Evolutionary conservation across 257 asterid species (phyloP), one percentile per base, ranked within the genome.

Genomic region (Fraxinus cuspidata): DNA sequence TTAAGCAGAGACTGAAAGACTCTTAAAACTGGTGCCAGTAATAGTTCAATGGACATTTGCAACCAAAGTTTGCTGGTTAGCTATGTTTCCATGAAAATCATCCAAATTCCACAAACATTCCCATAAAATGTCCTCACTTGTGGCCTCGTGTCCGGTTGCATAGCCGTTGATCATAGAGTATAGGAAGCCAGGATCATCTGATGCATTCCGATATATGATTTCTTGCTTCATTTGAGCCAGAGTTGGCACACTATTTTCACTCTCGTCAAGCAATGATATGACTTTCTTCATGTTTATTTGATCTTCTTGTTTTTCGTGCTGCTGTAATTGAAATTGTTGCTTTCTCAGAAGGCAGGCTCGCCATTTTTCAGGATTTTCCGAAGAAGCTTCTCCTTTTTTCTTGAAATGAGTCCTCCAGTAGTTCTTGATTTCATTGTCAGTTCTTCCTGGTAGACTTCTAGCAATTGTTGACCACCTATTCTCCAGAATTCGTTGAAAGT

Each of bases 331-430:
- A 76, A 92, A 90, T 5, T 89, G 95, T 27, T 94, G 95, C 83
- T 83, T 83, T 80, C 89, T 81, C 19, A 88, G 85, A 1, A 90
- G 84, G 7, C 87, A 87, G 0, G 90, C 89, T 12, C 80, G 77
- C 8, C 86, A 27, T 42, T 89, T 89, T 56, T 88, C 91, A 0
- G 78, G 75, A 75, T 44, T 80, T 80, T 78, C 82, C 0, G 82
- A 74, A 7, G 84, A 58, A 64, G 82, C 60, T 64, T 84, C 88
- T 12, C 34, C 77, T 79, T 84, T 88, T 29, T 91, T 92, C 88
- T 90, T 92, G 88, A 92, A 91, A 86, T 91, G 97, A 68, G 97
- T 92, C 79, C 97, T 87, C 97, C 97, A 91, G 31, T 92, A 92
- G 66, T 92, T 92, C 77, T 92, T 92, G 64, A 92, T 92, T 72